phyloP scores from a whole-genome alignment of 1,284 basidiomycete species.

The Malassezia obtusa region DNA sequence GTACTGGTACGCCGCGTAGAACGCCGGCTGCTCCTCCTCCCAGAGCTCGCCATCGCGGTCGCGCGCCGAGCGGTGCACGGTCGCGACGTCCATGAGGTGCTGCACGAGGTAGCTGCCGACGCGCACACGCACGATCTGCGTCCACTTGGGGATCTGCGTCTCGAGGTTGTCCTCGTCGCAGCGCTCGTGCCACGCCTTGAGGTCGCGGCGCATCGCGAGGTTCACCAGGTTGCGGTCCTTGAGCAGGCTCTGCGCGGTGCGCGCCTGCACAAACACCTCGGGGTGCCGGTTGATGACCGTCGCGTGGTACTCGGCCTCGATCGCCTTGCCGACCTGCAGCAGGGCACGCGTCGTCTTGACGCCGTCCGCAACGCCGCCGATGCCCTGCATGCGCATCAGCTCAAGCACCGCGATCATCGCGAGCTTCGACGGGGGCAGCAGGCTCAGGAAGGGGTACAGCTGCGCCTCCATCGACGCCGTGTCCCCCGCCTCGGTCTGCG shows the following conservation, averaged over 20 bases:
- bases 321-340: slow-evolving; percentile 68
- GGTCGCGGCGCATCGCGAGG: slow-evolving; percentile 28
- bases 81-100: slow-evolving; percentile 71
- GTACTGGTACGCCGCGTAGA: slow-evolving; percentile 87
- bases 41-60: slow-evolving; percentile 39
- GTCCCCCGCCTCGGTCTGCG: background rate
- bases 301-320: slow-evolving; percentile 61
- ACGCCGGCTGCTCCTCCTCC: slow-evolving; percentile 74
- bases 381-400: slow-evolving; percentile 70
- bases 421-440: slow-evolving; percentile 68
- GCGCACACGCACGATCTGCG: slow-evolving; percentile 58
- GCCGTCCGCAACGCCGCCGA: slow-evolving; percentile 67
- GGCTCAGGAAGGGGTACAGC: slow-evolving; percentile 59
- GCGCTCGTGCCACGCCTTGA: slow-evolving; percentile 49
- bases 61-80: slow-evolving; percentile 57
- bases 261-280: slow-evolving; percentile 29
- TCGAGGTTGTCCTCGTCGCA: slow-evolving; percentile 53
- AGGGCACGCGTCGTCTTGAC: slow-evolving; percentile 84
- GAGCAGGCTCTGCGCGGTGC: slow-evolving; percentile 24
- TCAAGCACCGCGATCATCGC: slow-evolving; percentile 84
- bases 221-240: slow-evolving; percentile 28
- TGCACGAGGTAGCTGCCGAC: slow-evolving; percentile 77
- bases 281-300: slow-evolving; percentile 30
- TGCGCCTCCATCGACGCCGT: slow-evolving; percentile 23
- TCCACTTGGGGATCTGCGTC: slow-evolving; percentile 68